Conservation (phyloP, 176 grass and related monocot species). For the Panicum miliaceum region DNA sequence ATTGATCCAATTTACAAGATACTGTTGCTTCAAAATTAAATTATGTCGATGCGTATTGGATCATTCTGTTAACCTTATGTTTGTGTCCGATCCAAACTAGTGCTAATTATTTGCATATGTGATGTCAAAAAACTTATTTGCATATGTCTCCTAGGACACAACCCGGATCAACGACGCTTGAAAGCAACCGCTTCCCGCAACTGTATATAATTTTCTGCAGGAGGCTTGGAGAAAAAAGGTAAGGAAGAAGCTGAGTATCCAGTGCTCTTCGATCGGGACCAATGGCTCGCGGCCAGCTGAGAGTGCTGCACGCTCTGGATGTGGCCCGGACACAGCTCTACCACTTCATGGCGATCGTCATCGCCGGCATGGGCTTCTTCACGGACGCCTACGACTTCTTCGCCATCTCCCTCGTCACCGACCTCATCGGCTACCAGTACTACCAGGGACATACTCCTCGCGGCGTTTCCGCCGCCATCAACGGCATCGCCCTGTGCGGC, state of each 20-base stretch:
- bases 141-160: not conserved
- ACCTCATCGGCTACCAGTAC: slow-evolving; percentile 44
- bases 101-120: not conserved
- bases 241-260: not conserved
- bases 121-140: too few relatives aligned
- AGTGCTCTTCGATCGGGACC: too few relatives aligned
- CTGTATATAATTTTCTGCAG: not conserved
- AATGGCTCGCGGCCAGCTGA: slow-evolving; percentile 33
- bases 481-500: slow-evolving; percentile 46
- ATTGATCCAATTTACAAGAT: too few relatives aligned
- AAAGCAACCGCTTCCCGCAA: not conserved
- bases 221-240: not conserved
- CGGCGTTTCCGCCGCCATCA: not conserved
- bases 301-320: slow-evolving; percentile 42
- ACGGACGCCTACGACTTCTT: slow-evolving; percentile 58
- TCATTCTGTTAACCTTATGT: not conserved
- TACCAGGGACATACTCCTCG: not conserved
- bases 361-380: slow-evolving; percentile 61
- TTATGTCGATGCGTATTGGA: not conserved
- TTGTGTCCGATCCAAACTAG: not conserved
- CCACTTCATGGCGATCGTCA: slow-evolving; percentile 33
- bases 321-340: slow-evolving; percentile 45
- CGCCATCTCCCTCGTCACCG: slow-evolving; percentile 36
- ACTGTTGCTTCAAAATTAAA: not conserved
- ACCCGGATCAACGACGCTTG: not conserved